Base-by-base conservation (phyloP, 1,139 yeast genomes). In the Chernovozyma aurita region DNA sequence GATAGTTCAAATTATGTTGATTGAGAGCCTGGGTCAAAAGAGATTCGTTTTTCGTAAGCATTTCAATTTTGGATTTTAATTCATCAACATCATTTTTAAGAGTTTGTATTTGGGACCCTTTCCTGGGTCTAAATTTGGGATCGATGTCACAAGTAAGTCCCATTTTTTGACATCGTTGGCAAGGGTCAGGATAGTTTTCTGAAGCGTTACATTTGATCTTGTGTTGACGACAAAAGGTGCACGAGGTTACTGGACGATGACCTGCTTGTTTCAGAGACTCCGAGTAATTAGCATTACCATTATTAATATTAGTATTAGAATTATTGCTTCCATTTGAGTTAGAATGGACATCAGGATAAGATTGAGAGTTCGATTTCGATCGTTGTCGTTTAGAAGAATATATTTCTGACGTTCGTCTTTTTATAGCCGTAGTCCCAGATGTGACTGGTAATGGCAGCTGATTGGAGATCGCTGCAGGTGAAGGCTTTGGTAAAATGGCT, bases 151-250 rank as follows among this genome's bases (percentile, higher is more conserved):
- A 90, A 42, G 73, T 75, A 30, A 88, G 67, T 2, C 79, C 81
- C 85, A 85, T 83, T 50, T 83, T 70, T 33, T 78, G 82, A 59
- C 97, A 90, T 40, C 96, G 62, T 24, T 82, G 75, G 57, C 97
- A 90, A 0, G 96, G 86, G 12, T 70, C 69, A 2, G 97, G 97
- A 48, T 76, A 84, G 42, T 82, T 79, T 18, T 85, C 92, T 3
- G 86, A 76, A 0, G 97, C 97, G 53, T 90, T 86, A 61, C 97
- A 90, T 52, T 84, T 85, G 60, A 88, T 87, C 59, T 90, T 90
- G 55, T 88, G 97, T 55, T 90, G 97, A 37, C 97, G 78, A 55
- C 97, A 90, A 52, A 87, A 94, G 0, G 95, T 85, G 54, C 97
- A 90, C 3, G 95, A 84, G 0, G 95, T 85, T 2, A 88, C 95